Conservation (phyloP, 495 filamentous ascomycete species). For the Aspergillus leporis region DNA sequence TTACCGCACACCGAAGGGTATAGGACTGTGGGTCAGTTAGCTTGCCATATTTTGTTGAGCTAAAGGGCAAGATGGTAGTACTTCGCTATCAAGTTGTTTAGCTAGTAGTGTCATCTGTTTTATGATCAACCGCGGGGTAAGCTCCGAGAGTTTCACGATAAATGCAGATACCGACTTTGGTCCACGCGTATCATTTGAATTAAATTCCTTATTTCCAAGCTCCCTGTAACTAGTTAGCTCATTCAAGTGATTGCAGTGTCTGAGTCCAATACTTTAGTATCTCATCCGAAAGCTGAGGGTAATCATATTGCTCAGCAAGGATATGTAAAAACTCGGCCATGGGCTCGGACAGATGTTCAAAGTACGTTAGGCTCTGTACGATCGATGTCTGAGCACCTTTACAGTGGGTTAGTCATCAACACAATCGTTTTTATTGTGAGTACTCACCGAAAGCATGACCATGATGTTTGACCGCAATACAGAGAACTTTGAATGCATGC, state of each 20-base stretch:
- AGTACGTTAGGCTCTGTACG: conserved; percentile 95
- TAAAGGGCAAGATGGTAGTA: conserved; percentile 32
- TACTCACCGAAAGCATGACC: conserved; percentile 88
- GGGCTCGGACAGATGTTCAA: conserved; percentile 94
- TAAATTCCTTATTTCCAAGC: conserved; percentile 96
- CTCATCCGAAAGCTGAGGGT: conserved; percentile 92
- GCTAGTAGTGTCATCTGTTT: conserved; percentile 95
- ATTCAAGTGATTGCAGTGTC: not conserved
- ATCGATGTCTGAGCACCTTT: conserved; percentile 95
- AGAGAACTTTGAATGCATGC: conserved; percentile 96
- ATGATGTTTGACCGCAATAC: conserved; percentile 96
- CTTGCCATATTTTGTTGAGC: not conserved
- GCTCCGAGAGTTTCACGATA: conserved; percentile 91
- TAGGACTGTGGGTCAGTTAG: conserved; percentile 64
- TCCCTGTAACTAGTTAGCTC: conserved; percentile 56
- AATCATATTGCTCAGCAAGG: conserved; percentile 94
- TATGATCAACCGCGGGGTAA: conserved; percentile 87
- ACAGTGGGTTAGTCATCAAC: conserved; percentile 15
- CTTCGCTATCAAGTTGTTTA: conserved; percentile 93
- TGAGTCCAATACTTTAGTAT: conserved; percentile 59
- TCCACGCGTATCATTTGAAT: conserved; percentile 89
- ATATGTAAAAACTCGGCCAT: conserved; percentile 99
- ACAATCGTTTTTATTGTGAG: not conserved
- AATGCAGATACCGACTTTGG: conserved; percentile 99
- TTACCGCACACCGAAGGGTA: conserved; percentile 86